Evolutionary conservation across 1,139 yeast species (phyloP).

Genomic region (Diutina rugosa): DNA sequence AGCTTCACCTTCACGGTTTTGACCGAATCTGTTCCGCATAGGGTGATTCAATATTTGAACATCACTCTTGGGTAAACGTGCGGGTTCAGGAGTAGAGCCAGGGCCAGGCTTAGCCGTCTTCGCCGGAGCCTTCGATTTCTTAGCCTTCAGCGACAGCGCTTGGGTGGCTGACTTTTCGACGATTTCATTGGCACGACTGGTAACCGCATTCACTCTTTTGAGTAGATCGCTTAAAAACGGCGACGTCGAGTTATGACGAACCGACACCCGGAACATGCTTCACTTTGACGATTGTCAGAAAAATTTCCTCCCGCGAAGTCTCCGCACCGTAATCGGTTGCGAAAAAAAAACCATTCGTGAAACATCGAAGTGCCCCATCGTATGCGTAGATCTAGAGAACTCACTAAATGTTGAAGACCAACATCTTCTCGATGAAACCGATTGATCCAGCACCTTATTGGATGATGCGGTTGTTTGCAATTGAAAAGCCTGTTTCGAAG

Average conservation of each 20-base stretch:
- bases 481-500: too few relatives aligned
- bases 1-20: background rate
- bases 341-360: too few relatives aligned
- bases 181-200: slow-evolving; percentile 9
- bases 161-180: background rate
- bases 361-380: too few relatives aligned
- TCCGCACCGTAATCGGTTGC: background rate
- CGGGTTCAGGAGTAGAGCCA: background rate
- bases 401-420: too few relatives aligned
- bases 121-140: background rate
- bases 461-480: too few relatives aligned
- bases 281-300: background rate
- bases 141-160: background rate
- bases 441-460: too few relatives aligned
- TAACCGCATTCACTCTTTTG: slow-evolving; percentile 22
- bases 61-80: background rate
- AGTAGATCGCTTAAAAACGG: slow-evolving; percentile 19
- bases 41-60: background rate
- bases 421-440: too few relatives aligned
- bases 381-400: too few relatives aligned
- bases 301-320: background rate
- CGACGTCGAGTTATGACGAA: slow-evolving; percentile 8
- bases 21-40: background rate
- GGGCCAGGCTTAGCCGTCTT: background rate
- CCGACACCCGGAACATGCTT: slow-evolving; percentile 4